phyloP scores from a whole-genome alignment of 176 grass and related monocot species.

The Bothriochloa decipiens region DNA sequence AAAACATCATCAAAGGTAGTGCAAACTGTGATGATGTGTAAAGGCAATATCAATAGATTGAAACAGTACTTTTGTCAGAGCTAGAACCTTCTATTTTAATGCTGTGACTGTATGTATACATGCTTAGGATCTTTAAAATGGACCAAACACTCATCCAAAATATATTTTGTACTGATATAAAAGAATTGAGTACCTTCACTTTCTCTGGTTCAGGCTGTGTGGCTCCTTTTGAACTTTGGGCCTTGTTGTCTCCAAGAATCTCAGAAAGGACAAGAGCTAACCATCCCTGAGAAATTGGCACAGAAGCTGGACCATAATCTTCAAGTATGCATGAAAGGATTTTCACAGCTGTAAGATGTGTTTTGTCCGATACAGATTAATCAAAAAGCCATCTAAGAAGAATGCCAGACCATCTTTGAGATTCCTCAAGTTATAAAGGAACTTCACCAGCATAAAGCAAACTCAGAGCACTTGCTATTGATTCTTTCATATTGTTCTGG shows the following conservation, averaged over 20 bases:
- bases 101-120: constrained; percentile 1
- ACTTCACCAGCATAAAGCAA: constrained; percentile 78
- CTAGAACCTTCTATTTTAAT: constrained; percentile 24
- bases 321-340: constrained; percentile 90
- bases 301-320: constrained; percentile 72
- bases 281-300: constrained; percentile 99
- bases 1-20: background rate
- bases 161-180: constrained; percentile 28
- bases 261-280: constrained; percentile 78
- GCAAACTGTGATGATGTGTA: background rate
- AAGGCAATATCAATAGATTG: background rate
- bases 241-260: constrained; percentile 70
- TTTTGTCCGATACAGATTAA: constrained; percentile 73
- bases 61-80: constrained; percentile 29
- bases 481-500: constrained; percentile 73
- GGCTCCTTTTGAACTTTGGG: constrained; percentile 59
- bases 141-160: constrained; percentile 3
- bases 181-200: constrained; percentile 64
- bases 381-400: constrained; percentile 89
- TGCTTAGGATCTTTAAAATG: constrained; percentile 33
- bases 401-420: constrained; percentile 91
- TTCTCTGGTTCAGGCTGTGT: constrained; percentile 65
- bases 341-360: constrained; percentile 65
- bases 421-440: constrained; percentile 88
- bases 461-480: constrained; percentile 68